These are phyloP conservation scores for Priceomyces melissophilus DNA, from an alignment of 805 yeast genomes.

Conservation along the genomic window DNA sequence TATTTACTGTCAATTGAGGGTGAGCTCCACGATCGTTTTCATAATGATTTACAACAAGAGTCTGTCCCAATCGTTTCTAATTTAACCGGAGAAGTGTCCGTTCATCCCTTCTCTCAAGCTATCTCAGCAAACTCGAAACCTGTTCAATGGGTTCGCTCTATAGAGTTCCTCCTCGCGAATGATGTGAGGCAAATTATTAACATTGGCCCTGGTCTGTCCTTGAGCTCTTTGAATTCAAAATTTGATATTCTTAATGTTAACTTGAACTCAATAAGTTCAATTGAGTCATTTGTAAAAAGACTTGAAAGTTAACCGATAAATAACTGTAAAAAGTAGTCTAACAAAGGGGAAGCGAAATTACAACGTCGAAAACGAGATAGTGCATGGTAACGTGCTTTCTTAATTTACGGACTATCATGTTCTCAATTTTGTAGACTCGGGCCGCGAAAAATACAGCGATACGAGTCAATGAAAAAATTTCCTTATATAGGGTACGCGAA, in stretches of 20 bases:
- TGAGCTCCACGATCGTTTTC: constrained; percentile 21
- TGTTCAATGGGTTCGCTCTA: constrained; percentile 40
- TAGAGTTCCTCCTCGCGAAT: constrained; percentile 17
- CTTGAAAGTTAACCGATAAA: not conserved
- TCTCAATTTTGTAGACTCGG: not conserved
- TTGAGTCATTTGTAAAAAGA: constrained; percentile 4
- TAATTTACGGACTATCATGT: too few species aligned
- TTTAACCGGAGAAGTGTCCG: constrained; percentile 24
- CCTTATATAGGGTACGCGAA: not conserved
- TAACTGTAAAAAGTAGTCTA: not conserved
- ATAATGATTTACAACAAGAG: constrained; percentile 3
- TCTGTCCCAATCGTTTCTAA: constrained; percentile 37
- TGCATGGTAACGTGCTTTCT: too few species aligned
- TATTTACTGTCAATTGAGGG: constrained; percentile 36
- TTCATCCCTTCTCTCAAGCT: constrained; percentile 26
- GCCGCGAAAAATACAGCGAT: not conserved
- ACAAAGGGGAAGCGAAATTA: too few species aligned
- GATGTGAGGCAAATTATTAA: constrained; percentile 22
- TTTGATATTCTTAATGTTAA: constrained; percentile 10
- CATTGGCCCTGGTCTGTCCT: constrained; percentile 39
- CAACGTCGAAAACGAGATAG: too few species aligned
- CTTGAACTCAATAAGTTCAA: constrained; percentile 3
- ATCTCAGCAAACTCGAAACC: constrained; percentile 41
- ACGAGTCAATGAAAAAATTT: constrained; percentile 1
- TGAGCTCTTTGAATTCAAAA: constrained; percentile 21